phyloP scores from a whole-genome alignment of 1,139 yeast species.

The Debaryomyces udenii region DNA sequence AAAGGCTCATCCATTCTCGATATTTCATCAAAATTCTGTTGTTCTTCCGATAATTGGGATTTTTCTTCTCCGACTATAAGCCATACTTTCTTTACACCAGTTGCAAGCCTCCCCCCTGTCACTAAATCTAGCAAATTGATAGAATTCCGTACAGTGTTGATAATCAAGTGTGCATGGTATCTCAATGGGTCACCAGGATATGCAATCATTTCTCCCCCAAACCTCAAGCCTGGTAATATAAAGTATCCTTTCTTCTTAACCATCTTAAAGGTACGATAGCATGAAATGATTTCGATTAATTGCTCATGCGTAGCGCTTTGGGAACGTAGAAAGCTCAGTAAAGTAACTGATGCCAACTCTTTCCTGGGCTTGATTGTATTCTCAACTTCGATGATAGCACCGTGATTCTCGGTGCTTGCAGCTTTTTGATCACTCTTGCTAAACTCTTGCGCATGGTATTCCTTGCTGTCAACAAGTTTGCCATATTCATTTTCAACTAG shows the following conservation, averaged over 20 bases:
- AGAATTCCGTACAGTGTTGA: constrained; percentile 52
- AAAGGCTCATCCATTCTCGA: constrained; percentile 1
- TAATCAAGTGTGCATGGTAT: constrained; percentile 85
- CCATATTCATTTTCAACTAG: constrained; percentile 51
- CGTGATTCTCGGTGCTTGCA: too few species aligned
- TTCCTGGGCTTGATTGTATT: constrained; percentile 1
- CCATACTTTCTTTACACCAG: constrained; percentile 89
- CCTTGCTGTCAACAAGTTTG: constrained; percentile 33
- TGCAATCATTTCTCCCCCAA: constrained; percentile 86
- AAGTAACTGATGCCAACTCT: not conserved
- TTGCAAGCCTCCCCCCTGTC: constrained; percentile 86
- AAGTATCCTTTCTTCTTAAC: constrained; percentile 54
- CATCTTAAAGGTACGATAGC: constrained; percentile 30
- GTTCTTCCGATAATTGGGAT: not conserved
- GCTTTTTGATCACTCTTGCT: too few species aligned
- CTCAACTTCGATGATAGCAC: not conserved
- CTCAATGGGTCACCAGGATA: constrained; percentile 95
- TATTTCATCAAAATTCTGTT: constrained; percentile 8
- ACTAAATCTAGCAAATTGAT: constrained; percentile 59
- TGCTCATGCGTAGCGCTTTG: constrained; percentile 5
- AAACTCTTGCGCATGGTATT: constrained; percentile 17
- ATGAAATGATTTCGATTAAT: constrained; percentile 10
- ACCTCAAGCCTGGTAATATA: constrained; percentile 82
- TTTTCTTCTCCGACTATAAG: constrained; percentile 53
- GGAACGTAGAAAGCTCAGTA: not conserved